Conservation (phyloP, 148 eudicot genomes). For the Pharnaceum exiguum region DNA sequence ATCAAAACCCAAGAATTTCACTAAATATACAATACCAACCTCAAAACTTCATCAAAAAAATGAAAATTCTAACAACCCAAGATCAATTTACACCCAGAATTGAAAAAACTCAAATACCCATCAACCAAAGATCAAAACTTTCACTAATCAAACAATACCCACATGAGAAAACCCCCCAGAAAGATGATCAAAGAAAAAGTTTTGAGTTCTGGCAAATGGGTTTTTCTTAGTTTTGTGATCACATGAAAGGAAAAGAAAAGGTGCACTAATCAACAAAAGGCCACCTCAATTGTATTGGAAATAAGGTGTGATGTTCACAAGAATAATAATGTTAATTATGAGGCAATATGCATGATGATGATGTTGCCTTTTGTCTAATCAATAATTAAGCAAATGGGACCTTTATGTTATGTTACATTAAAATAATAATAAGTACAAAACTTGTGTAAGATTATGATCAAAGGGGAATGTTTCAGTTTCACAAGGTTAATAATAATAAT, state of each 20-base stretch:
- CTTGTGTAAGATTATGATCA: no score
- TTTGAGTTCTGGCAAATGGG: slow-evolving; percentile 2
- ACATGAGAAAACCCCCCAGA: slow-evolving; percentile 1
- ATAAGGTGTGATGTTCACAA: slow-evolving; percentile 13
- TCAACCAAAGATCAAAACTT: background rate
- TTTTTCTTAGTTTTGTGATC: background rate
- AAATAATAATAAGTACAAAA: slow-evolving; percentile 1
- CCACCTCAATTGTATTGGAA: slow-evolving; percentile 24
- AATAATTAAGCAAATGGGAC: slow-evolving; percentile 9
- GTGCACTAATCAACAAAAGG: background rate
- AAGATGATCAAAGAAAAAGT: slow-evolving; percentile 5
- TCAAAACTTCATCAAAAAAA: no score
- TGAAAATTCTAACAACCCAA: no score
- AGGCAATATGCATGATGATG: no score
- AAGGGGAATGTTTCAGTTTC: no score
- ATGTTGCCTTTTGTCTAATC: slow-evolving; percentile 16
- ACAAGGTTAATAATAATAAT: slow-evolving; percentile 17
- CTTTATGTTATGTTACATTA: background rate
- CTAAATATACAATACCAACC: slow-evolving; percentile 7
- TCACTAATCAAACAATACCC: slow-evolving; percentile 5
- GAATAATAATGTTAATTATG: slow-evolving; percentile 3
- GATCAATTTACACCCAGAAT: background rate
- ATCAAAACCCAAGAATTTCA: background rate
- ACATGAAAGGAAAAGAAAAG: slow-evolving; percentile 8
- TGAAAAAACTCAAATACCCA: slow-evolving; percentile 11